Percentiles rank a stretch among this genome's conserved stretches.
Evolutionary conservation across 441 rosid species (phyloP).

Genomic region (Macaranga tanarius): DNA sequence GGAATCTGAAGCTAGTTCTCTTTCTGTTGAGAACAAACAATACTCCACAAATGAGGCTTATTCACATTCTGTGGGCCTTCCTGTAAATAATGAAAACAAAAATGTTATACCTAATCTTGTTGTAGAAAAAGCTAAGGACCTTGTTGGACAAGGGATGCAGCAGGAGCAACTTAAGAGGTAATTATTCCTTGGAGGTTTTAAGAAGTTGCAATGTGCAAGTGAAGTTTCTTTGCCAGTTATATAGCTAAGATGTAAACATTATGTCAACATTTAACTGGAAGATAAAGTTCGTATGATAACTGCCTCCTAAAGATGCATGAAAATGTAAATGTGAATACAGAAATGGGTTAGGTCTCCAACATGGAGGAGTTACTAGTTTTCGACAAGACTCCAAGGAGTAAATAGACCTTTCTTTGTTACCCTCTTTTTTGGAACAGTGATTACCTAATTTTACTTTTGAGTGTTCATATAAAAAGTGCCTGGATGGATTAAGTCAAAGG

Average conservation of each 20-base stretch:
- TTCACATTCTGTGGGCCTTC: slow-evolving; percentile 48
- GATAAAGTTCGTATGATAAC: background rate
- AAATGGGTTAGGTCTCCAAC: slow-evolving; percentile 7
- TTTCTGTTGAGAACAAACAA: slow-evolving; percentile 73
- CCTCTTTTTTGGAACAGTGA: background rate
- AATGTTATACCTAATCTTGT: slow-evolving; percentile 33
- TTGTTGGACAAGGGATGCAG: slow-evolving; percentile 47
- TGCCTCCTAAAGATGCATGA: slow-evolving; percentile 16
- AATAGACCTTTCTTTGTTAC: background rate
- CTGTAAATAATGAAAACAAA: slow-evolving; percentile 42
- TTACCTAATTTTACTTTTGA: background rate
- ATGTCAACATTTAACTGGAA: background rate
- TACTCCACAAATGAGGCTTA: slow-evolving; percentile 57
- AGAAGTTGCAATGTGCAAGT: background rate
- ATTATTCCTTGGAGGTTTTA: slow-evolving; percentile 10
- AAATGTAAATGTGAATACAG: background rate
- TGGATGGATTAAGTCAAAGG: background rate
- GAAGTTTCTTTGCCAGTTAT: background rate
- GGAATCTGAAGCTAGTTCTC: slow-evolving; percentile 97
- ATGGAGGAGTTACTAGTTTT: background rate
- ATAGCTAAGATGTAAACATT: background rate
- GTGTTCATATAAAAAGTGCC: slow-evolving; percentile 8
- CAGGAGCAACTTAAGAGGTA: slow-evolving; percentile 69
- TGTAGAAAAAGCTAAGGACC: slow-evolving; percentile 43
- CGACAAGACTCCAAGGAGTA: slow-evolving; percentile 1